phyloP scores from a whole-genome alignment of 2,329 filamentous ascomycete species.

The Simplicillium sp. region DNA sequence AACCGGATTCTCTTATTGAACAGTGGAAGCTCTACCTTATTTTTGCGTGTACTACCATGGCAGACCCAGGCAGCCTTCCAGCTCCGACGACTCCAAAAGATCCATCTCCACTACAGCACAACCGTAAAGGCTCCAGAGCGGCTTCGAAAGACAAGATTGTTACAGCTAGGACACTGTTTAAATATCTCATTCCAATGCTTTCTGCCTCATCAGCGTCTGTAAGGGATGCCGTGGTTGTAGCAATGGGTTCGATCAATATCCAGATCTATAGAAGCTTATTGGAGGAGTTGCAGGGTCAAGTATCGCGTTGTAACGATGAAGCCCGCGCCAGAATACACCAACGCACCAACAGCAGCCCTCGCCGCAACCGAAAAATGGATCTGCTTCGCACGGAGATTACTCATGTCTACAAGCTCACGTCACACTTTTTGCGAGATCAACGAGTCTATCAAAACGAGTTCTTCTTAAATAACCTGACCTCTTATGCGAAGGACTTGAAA shows the following conservation, averaged over 20 bases:
- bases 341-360: slow-evolving; percentile 72
- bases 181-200: slow-evolving; percentile 80
- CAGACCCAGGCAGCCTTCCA: slow-evolving; percentile 60
- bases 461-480: slow-evolving; percentile 79
- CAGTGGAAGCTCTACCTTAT: slow-evolving; percentile 98
- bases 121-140: slow-evolving; percentile 67
- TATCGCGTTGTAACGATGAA: slow-evolving; percentile 79
- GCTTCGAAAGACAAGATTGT: slow-evolving; percentile 68
- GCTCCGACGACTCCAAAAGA: slow-evolving; percentile 31
- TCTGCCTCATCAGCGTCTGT: slow-evolving; percentile 73
- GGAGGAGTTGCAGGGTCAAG: slow-evolving; percentile 81
- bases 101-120: slow-evolving; percentile 49
- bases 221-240: slow-evolving; percentile 80
- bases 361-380: slow-evolving; percentile 76
- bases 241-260: slow-evolving; percentile 88
- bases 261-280: slow-evolving; percentile 87
- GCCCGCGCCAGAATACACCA: slow-evolving; percentile 81
- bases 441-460: slow-evolving; percentile 81
- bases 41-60: slow-evolving; percentile 92
- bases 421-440: slow-evolving; percentile 72
- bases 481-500: slow-evolving; percentile 85
- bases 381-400: slow-evolving; percentile 87
- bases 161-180: slow-evolving; percentile 82
- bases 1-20: slow-evolving; percentile 82
- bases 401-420: slow-evolving; percentile 89